phyloP scores from a whole-genome alignment of 768 basidiomycete genomes.

The Gloeophyllum trabeum region DNA sequence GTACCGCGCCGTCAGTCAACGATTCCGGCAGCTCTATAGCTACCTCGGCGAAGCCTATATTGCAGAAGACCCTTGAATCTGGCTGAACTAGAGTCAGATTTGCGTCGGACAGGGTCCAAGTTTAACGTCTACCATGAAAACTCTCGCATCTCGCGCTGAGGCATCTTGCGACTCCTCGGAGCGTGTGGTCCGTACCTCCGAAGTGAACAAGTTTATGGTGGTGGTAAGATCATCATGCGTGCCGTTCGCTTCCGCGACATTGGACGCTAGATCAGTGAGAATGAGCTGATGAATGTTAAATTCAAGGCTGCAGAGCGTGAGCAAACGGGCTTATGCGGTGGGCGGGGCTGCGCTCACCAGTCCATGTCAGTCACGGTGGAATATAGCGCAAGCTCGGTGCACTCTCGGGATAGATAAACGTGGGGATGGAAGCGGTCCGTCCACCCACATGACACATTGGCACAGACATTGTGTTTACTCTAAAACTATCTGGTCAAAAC shows the following conservation, averaged over 20 bases:
- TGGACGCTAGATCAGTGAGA: conserved; percentile 60
- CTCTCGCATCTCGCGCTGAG: conserved; percentile 9
- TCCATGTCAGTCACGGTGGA: too few relatives aligned
- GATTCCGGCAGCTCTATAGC: conserved; percentile 50
- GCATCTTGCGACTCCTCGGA: conserved; percentile 28
- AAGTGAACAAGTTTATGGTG: conserved; percentile 46
- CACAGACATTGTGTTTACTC: too few relatives aligned
- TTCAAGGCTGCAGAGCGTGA: conserved; percentile 42
- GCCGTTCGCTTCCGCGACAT: conserved; percentile 35
- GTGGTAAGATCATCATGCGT: conserved; percentile 22
- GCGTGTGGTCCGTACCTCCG: too few relatives aligned
- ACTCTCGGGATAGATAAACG: too few relatives aligned
- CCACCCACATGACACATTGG: too few relatives aligned
- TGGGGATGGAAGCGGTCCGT: too few relatives aligned
- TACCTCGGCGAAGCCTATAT: conserved; percentile 76
- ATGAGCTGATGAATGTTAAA: conserved; percentile 70
- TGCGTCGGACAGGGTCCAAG: conserved; percentile 1
- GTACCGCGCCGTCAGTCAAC: conserved; percentile 40
- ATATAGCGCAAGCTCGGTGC: too few relatives aligned
- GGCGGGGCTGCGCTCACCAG: not conserved
- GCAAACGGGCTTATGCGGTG: too few relatives aligned
- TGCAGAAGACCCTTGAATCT: conserved; percentile 63
- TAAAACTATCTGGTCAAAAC: too few relatives aligned
- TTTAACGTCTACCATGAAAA: conserved; percentile 45
- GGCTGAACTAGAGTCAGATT: conserved; percentile 28